Evolutionary conservation across 129 eudicot genomes (phyloP), one percentile per base, ranked within the genome.

Genomic region (Dittrichia graveolens): DNA sequence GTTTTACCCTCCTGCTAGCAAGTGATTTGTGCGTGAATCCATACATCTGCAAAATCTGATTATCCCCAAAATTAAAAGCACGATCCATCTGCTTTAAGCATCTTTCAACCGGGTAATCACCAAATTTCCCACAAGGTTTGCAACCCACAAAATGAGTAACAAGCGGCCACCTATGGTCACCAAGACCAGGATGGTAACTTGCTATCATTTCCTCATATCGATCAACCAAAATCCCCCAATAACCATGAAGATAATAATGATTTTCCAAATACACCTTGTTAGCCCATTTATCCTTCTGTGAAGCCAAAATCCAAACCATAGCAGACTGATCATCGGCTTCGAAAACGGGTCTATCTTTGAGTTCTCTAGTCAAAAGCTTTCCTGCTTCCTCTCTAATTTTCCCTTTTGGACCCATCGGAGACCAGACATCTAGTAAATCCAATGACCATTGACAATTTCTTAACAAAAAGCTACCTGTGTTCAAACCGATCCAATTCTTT

Each of bases 261-360:
- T 78, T 89, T 75, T 92, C 98, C 16, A 92, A 77, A 84, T 92
- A 89, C 61, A 92, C 98, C 60, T 87, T 92, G 19, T 81, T 58
- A 14, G 79, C 95, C 98, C 98, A 92, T 72, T 61, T 87, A 34
- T 83, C 91, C 86, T 69, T 83, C 79, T 92, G 91, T 0, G 96
- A 79, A 4, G 80, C 95, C 69, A 92, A 70, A 15, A 89, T 59
- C 82, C 89, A 92, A 14, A 92, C 98, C 96, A 92, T 89, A 1
- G 98, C 98, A 35, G 96, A 89, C 63, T 92, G 98, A 82, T 92
- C 98, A 83, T 92, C 98, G 0, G 98, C 98, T 75, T 92, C 98
- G 11, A 92, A 92, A 66, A 92, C 98, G 0, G 98, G 98, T 75
- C 98, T 34, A 65, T 64, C 91, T 46, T 87, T 89, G 1, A 92